A percentile compares a stretch with the other conserved stretches of the same genome.
phyloP scores from a whole-genome alignment of 352 stramenopile species.

The Phytopythium helicoides region DNA sequence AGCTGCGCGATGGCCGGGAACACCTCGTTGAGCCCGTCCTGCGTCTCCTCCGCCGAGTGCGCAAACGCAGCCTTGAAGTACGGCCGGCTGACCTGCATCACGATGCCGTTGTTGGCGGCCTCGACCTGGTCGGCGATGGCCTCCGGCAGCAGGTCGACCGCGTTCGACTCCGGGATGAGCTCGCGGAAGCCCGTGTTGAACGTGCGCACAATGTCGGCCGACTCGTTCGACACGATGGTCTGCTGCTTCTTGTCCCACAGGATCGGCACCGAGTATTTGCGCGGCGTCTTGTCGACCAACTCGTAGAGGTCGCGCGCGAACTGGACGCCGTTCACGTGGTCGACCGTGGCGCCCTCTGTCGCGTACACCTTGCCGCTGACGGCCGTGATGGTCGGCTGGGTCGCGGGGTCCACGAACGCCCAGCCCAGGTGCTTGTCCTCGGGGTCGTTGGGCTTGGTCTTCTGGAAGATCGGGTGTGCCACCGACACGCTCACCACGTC shows the following conservation, averaged over 20 bases:
- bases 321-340: conserved; percentile 19
- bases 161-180: conserved; percentile 14
- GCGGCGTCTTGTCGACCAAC: conserved; percentile 11
- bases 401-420: conserved; percentile 11
- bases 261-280: conserved; percentile 51
- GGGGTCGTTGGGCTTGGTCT: conserved; percentile 23
- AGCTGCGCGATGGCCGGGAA: conserved; percentile 28
- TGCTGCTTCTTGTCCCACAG: conserved; percentile 66
- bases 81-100: conserved; percentile 42
- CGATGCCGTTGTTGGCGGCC: conserved; percentile 63
- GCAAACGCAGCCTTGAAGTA: conserved; percentile 62
- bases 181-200: conserved; percentile 46
- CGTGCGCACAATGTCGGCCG: conserved; percentile 65
- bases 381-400: background rate
- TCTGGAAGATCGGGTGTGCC: conserved; percentile 49
- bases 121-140: conserved; percentile 51
- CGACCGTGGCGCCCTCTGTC: conserved; percentile 14
- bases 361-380: conserved; percentile 17
- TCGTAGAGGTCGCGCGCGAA: conserved; percentile 43
- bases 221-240: conserved; percentile 79
- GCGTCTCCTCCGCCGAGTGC: conserved; percentile 56
- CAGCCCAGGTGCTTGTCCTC: conserved; percentile 21
- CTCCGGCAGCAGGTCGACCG: conserved; percentile 35
- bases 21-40: conserved; percentile 18
- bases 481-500: conserved; percentile 89